Conservation (phyloP, 2,329 filamentous ascomycete species). For the Rachicladosporium sp. region DNA sequence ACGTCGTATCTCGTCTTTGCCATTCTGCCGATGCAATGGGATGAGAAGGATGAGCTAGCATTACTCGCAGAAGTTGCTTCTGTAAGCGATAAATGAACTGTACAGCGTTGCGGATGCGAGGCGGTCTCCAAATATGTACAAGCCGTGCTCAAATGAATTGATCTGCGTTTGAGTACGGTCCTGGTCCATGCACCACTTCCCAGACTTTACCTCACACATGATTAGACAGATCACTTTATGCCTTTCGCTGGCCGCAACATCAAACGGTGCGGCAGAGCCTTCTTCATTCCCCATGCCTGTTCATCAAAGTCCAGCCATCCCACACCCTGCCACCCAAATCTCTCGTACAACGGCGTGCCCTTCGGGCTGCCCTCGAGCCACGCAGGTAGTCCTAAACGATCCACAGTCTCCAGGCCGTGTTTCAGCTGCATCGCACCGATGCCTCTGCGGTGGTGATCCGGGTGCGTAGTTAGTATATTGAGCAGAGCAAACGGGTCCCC, state of each 20-base stretch:
- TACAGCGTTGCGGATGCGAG: too few relatives aligned
- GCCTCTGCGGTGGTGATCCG: slow-evolving; percentile 28
- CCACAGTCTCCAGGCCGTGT: slow-evolving; percentile 29
- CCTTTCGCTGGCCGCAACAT: slow-evolving; percentile 14
- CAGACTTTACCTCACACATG: too few relatives aligned
- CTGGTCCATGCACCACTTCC: too few relatives aligned
- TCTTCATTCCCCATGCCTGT: slow-evolving; percentile 13
- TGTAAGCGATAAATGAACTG: too few relatives aligned
- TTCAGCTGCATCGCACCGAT: slow-evolving; percentile 27
- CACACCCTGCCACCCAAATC: slow-evolving; percentile 22
- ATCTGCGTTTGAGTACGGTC: too few relatives aligned
- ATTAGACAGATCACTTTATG: too few relatives aligned
- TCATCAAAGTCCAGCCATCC: slow-evolving; percentile 18
- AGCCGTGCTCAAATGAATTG: too few relatives aligned
- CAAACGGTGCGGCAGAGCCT: slow-evolving; percentile 14
- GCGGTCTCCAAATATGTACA: too few relatives aligned
- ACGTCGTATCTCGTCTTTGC: slow-evolving; percentile 97
- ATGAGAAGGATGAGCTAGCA: slow-evolving; percentile 50
- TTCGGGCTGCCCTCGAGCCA: slow-evolving; percentile 30
- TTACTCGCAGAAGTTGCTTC: too few relatives aligned
- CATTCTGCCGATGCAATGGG: slow-evolving; percentile 76
- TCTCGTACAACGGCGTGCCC: slow-evolving; percentile 29
- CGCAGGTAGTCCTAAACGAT: slow-evolving; percentile 23
- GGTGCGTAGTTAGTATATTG: slow-evolving; percentile 24
- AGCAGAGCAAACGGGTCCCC: slow-evolving; percentile 16